Evolutionary conservation across 2,329 filamentous ascomycete species (phyloP), one percentile per base, ranked within the genome.

Genomic region (Penicillium sp.): DNA sequence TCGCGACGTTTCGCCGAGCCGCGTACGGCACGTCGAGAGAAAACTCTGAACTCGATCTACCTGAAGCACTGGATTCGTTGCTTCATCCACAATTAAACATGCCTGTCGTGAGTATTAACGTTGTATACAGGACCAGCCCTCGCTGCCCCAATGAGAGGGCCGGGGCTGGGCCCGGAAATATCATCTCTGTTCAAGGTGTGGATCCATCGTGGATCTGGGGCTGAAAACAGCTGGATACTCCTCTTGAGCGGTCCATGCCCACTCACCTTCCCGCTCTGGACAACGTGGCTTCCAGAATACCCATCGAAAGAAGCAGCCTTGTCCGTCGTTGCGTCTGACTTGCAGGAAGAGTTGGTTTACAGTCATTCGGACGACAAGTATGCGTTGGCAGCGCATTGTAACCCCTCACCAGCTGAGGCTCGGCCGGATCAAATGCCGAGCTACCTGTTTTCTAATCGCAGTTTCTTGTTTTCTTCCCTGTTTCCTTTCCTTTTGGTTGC

Each of bases 251-350:
- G 39, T 23, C 36, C 48, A 53, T 39, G 40, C 29, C 58, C 53
- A 57, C 36, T 55, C 45, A 48, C 45, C 61, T 51, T 40, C 50
- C 42, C 31, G 24, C 49, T 21, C 43, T 52, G 44, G 56, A 52
- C 53, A 58, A 58, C 54, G 50, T 64, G 60, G 60, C 60, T 70
- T 71, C 67, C 63, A 67, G 67, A 70, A 68, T 60, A 48, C 61
- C 67, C 61, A 58, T 64, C 63, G 56, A 60, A 67, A 46, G 31
- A 36, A 16, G 43, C 49, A 33, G 24, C 31, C 46, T 48, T 44
- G 40, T 52, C 48, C 45, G 34, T 40, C 21, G 42, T 33, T 40
- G 48, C 42, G 47, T 42, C 54, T 28, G 54, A 48, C 51, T 43
- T 43, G 46, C 33, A 45, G 28, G 9, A 28, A 33, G 16, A 28